phyloP scores from a whole-genome alignment of 495 filamentous ascomycete species.

The Delitschia confertaspora region DNA sequence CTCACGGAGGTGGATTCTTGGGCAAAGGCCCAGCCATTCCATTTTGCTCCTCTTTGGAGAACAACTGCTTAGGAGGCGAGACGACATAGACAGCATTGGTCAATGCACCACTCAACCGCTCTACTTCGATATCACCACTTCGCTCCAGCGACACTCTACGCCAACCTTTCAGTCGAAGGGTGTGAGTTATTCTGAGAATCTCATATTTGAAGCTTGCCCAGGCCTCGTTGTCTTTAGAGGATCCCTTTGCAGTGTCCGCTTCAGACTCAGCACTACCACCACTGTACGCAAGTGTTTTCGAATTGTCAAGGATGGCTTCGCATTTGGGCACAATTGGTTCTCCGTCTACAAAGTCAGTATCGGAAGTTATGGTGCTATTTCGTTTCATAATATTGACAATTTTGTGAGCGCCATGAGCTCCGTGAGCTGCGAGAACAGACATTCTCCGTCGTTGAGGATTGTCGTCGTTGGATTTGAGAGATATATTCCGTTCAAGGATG shows the following conservation, averaged over 20 bases:
- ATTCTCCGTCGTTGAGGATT: slow-evolving; percentile 28
- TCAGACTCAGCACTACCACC: slow-evolving; percentile 46
- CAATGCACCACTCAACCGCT: slow-evolving; percentile 82
- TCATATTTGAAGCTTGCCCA: slow-evolving; percentile 83
- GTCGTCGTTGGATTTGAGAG: slow-evolving; percentile 31
- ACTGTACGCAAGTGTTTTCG: slow-evolving; percentile 69
- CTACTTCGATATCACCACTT: slow-evolving; percentile 63
- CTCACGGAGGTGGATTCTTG: slow-evolving; percentile 44
- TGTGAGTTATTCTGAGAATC: slow-evolving; percentile 82
- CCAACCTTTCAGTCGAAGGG: slow-evolving; percentile 83
- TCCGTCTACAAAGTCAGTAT: slow-evolving; percentile 66
- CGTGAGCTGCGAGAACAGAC: too few relatives aligned
- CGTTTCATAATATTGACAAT: slow-evolving; percentile 30
- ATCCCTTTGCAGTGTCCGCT: slow-evolving; percentile 34
- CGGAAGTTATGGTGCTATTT: slow-evolving; percentile 49
- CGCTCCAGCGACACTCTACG: slow-evolving; percentile 67
- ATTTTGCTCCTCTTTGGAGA: slow-evolving; percentile 34
- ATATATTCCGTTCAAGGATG: slow-evolving; percentile 31
- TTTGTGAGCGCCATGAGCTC: too few relatives aligned
- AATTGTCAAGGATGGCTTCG: slow-evolving; percentile 76
- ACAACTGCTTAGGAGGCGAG: slow-evolving; percentile 58
- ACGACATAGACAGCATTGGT: slow-evolving; percentile 97
- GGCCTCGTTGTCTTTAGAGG: slow-evolving; percentile 54
- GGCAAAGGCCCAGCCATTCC: slow-evolving; percentile 35
- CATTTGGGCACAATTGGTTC: slow-evolving; percentile 67